Conservation (phyloP, 352 stramenopile species). For the Phytophthora sojae region DNA sequence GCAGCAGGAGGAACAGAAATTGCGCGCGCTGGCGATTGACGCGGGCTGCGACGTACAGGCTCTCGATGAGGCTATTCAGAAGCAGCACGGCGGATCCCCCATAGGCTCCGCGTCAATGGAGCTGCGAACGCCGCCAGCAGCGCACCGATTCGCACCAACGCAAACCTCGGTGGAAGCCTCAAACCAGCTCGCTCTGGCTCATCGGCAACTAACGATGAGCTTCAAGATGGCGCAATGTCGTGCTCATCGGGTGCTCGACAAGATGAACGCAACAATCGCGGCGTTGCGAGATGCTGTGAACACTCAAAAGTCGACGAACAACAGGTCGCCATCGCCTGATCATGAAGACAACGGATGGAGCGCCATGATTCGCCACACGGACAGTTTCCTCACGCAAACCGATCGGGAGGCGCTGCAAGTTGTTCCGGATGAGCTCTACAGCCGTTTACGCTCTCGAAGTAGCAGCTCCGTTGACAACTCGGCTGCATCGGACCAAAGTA, state of each 20-base stretch:
- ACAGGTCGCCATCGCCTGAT: background rate
- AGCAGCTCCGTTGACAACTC: constrained; percentile 11
- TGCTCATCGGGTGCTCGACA: constrained; percentile 57
- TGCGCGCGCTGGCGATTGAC: constrained; percentile 50
- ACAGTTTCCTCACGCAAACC: constrained; percentile 55
- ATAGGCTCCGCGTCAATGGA: constrained; percentile 43
- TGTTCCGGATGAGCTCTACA: constrained; percentile 44
- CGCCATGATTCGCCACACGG: constrained; percentile 34
- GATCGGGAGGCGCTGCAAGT: constrained; percentile 52
- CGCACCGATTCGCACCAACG: constrained; percentile 67
- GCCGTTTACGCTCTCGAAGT: constrained; percentile 28
- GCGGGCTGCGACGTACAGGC: constrained; percentile 57
- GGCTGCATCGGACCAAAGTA: constrained; percentile 20
- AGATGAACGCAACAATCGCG: constrained; percentile 63
- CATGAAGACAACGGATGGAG: constrained; percentile 28
- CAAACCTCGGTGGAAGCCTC: constrained; percentile 68
- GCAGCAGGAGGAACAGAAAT: constrained; percentile 47
- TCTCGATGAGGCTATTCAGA: constrained; percentile 58
- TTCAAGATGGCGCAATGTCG: constrained; percentile 73
- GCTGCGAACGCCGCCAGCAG: constrained; percentile 54
- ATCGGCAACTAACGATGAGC: constrained; percentile 76
- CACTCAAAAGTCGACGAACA: constrained; percentile 4
- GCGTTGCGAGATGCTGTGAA: constrained; percentile 50
- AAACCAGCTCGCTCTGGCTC: constrained; percentile 66
- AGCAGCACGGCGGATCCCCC: constrained; percentile 46